Base-by-base conservation (phyloP, 176 grass and related monocot genomes). In the Rhynchospora tenuis region DNA sequence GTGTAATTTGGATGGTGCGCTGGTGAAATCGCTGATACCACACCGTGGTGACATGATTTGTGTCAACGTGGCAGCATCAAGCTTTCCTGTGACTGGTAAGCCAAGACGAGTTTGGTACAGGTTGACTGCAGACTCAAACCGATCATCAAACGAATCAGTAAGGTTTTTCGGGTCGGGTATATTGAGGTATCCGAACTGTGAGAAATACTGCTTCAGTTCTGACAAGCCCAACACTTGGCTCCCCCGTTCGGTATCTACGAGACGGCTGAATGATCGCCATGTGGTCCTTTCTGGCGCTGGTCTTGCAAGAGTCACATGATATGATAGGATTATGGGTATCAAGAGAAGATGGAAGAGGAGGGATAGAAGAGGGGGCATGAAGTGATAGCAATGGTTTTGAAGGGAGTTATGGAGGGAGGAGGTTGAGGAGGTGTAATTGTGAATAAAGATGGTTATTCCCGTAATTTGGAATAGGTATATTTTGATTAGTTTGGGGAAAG, bases 171-270 rank as follows among this genome's bases (percentile, higher is more conserved):
- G 47, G 43, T 64, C 58, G 11, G 82, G 2, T 29, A 23, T 26
- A 46, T 87, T 38, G 62, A 99, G 82, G 79, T 99, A 99, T 1
- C 93, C 96, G 87, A 95, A 99, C 83, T 44, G 82, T 42, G 82
- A 79, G 69, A 99, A 85, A 90, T 99, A 95, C 0, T 74, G 88
- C 87, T 93, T 99, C 43, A 99, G 82, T 2, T 89, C 86, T 52
- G 64, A 70, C 45, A 99, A 81, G 26, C 91, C 96, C 4, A 68
- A 31, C 27, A 89, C 85, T 19, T 47, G 83, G 86, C 88, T 91
- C 33, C 96, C 93, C 0, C 89, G 89, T 24, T 89, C 62, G 67
- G 89, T 83, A 87, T 93, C 89, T 4, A 83, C 64, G 63, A 99
- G 88, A 78, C 66, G 89, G 78, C 70, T 24, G 86, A 93, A 94